Base-by-base conservation (phyloP, 805 yeast genomes). In the Hanseniaspora valbyensis region DNA sequence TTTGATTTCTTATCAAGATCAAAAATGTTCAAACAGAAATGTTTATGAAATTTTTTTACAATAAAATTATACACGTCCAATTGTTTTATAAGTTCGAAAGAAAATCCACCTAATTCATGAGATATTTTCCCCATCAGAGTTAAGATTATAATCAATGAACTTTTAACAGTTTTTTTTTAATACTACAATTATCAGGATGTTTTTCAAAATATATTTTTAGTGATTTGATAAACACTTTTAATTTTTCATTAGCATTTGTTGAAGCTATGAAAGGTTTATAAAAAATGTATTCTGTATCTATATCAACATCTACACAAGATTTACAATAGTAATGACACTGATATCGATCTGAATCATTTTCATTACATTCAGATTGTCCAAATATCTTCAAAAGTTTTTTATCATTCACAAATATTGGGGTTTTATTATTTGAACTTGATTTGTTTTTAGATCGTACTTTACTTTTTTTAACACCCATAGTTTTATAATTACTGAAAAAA, bases 21-120 rank as follows among this genome's bases (percentile, higher is more conserved):
- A 28, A 44, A 44, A 30, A 41, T n/a, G 42, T 53, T 33, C 13
- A 34, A 22, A 16, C 45, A 38, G 24, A 53, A 10, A 14, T 43
- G 16, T 16, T 44, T 25, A 7, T 37, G 21, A 36, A 28, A 26
- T 32, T 30, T 26, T 13, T 28, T 22, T 21, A 24, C 37, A 14
- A 40, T 25, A 2, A 22, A 6, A 25, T 48, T 29, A 25, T 24
- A 48, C 7, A 22, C 13, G 13, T 32, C 34, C 10, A 32, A 22
- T n/a, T 33, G 32, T 6, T 33, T 29, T 3, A 10, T 19, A 14
- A 48, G 19, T 4, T 32, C 16, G 26, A 40, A 48, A n/a, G 39
- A 40, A 32, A 24, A 48, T 2, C 16, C 19, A 2, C 44, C 36
- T 2, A 39, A 19, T 3, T 25, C 32, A 25, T 25, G 32, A 3